These are phyloP conservation scores for Annulohypoxylon maeteangense DNA, from an alignment of 495 filamentous ascomycete species.

Conservation along the genomic window DNA sequence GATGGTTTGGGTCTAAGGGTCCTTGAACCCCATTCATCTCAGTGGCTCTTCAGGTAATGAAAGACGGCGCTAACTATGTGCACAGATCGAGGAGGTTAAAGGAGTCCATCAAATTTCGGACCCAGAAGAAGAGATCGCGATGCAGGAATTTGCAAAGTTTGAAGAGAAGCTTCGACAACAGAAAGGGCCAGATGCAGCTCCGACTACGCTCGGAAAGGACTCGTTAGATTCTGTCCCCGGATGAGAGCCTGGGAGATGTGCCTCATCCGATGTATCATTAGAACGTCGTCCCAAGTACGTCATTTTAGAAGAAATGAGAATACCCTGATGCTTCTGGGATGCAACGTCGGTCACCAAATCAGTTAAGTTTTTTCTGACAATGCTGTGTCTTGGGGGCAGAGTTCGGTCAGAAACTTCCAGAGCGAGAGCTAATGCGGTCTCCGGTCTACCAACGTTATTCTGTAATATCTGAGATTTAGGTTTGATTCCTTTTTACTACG, in stretches of 20 bases:
- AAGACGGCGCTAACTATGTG: constrained; percentile 29
- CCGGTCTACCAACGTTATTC: constrained; percentile 15
- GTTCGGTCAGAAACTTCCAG: constrained; percentile 4
- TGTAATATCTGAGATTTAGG: constrained; percentile 19
- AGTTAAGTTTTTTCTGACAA: constrained; percentile 25
- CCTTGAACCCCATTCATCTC: neutral
- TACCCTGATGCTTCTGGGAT: constrained; percentile 24
- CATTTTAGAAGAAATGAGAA: constrained; percentile 28
- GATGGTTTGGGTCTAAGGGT: neutral
- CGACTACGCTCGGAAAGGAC: constrained; percentile 71
- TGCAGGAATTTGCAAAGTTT: constrained; percentile 93
- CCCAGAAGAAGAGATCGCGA: constrained; percentile 88
- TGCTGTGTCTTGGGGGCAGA: constrained; percentile 16
- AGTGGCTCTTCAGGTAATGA: constrained; percentile 1
- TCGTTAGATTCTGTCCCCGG: constrained; percentile 70
- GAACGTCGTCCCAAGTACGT: constrained; percentile 27
- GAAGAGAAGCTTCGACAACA: constrained; percentile 91
- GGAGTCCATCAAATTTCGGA: constrained; percentile 92
- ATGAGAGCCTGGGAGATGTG: constrained; percentile 46
- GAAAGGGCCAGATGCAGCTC: constrained; percentile 64
- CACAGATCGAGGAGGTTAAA: constrained; percentile 93
- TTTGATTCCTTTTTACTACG: constrained; percentile 1
- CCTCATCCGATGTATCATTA: constrained; percentile 43
- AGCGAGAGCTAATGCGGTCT: constrained; percentile 20
- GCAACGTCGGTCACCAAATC: constrained; percentile 29